These are phyloP conservation scores for Fusarium ambrosium DNA, from an alignment of 2,329 filamentous ascomycete genomes.

Conservation along the genomic window DNA sequence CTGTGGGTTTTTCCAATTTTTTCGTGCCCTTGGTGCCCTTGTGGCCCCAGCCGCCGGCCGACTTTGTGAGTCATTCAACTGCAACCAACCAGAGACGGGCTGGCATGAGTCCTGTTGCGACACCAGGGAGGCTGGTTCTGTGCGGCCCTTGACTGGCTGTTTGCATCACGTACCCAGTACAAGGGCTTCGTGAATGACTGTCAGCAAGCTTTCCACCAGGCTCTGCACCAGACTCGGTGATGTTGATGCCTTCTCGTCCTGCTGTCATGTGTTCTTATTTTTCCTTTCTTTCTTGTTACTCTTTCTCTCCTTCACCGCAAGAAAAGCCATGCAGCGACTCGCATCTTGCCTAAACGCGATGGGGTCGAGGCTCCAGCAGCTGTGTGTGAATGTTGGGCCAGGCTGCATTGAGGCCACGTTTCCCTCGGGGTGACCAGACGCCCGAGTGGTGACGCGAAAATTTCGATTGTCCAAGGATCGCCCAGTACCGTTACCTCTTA, in stretches of 20 bases:
- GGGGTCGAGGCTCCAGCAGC: background rate
- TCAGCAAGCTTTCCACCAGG: slow-evolving; percentile 15
- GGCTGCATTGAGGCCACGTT: slow-evolving; percentile 38
- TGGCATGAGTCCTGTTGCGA: slow-evolving; percentile 40
- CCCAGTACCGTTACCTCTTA: slow-evolving; percentile 47
- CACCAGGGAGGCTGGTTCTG: slow-evolving; percentile 48
- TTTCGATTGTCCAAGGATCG: slow-evolving; percentile 49
- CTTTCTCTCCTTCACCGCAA: background rate
- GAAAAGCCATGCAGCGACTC: background rate
- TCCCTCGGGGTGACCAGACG: slow-evolving; percentile 30
- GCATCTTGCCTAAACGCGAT: slow-evolving; percentile 2
- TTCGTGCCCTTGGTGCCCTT: slow-evolving; percentile 33
- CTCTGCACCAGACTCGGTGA: slow-evolving; percentile 27
- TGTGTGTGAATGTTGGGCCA: background rate
- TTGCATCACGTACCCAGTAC: slow-evolving; percentile 44
- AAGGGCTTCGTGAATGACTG: slow-evolving; percentile 14
- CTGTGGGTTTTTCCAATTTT: slow-evolving; percentile 42
- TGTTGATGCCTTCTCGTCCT: slow-evolving; percentile 18
- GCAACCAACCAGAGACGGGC: slow-evolving; percentile 42
- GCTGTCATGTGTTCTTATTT: background rate
- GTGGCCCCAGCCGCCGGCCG: slow-evolving; percentile 36
- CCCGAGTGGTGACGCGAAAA: slow-evolving; percentile 49
- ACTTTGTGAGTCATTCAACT: slow-evolving; percentile 46
- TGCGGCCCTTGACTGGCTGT: slow-evolving; percentile 52
- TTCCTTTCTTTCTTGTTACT: background rate